These are phyloP conservation scores for Medicago truncatula DNA, from an alignment of 306 rosid species.

Conservation along the genomic window MtrunA17r5.0-ANR NC_053042.1:34141501-34142000, in stretches of 20 bases:
- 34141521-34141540: constrained; percentile 14
- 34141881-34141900: constrained; percentile 20
- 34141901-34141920: neutral
- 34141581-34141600: constrained; percentile 1
- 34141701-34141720: neutral
- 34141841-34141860: neutral
- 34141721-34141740: constrained; percentile 17
- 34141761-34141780: neutral
- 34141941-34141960: constrained; percentile 2
- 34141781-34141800: constrained; percentile 9
- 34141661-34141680: neutral
- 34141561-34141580: neutral
- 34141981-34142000: constrained; percentile 38
- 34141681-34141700: constrained; percentile 6
- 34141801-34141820: constrained; percentile 13
- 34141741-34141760: constrained; percentile 5
- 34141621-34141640: neutral
- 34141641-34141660: constrained; percentile 1
- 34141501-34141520: neutral
- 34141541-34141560: constrained; percentile 23
- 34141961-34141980: constrained; percentile 17
- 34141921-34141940: neutral
- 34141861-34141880: constrained; percentile 8
- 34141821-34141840: constrained; percentile 16
- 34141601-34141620: neutral